A percentile compares a stretch with the other conserved stretches of the same genome.
phyloP scores from a whole-genome alignment of 306 rosid genomes.

The Cicer bijugum region DNA sequence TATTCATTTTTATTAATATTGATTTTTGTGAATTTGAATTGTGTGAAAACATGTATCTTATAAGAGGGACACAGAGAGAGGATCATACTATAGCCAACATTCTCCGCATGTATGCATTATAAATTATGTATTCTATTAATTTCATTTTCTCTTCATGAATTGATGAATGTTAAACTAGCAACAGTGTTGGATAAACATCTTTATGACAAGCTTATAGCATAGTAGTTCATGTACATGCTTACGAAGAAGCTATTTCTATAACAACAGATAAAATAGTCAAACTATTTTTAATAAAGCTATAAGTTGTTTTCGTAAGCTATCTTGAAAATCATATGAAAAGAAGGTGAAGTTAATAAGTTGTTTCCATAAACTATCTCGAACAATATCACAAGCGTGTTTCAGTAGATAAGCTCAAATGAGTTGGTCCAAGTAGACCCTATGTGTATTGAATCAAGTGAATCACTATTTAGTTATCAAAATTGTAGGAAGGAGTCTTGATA shows the following conservation, averaged over 20 bases:
- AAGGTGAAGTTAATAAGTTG: neutral
- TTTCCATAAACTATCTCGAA: neutral
- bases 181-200: neutral
- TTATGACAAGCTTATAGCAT: neutral
- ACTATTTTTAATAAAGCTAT: neutral
- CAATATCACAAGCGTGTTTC: neutral
- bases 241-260: neutral
- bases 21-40: neutral
- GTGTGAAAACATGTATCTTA: slow-evolving; percentile 68
- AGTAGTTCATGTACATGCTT: neutral
- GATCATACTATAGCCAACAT: slow-evolving; percentile 88
- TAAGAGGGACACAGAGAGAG: slow-evolving; percentile 93
- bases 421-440: neutral
- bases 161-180: too few relatives aligned
- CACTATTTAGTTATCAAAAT: neutral
- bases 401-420: neutral
- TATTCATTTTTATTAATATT: neutral
- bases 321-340: neutral
- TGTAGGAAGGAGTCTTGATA: neutral
- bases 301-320: neutral
- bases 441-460: too few relatives aligned
- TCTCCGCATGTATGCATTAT: slow-evolving; percentile 55
- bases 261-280: neutral
- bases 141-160: neutral
- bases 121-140: neutral